Percentiles rank a stretch among this genome's conserved stretches.
phyloP scores from a whole-genome alignment of 768 basidiomycete species.

The Cantharellus cinnabarinus region DNA sequence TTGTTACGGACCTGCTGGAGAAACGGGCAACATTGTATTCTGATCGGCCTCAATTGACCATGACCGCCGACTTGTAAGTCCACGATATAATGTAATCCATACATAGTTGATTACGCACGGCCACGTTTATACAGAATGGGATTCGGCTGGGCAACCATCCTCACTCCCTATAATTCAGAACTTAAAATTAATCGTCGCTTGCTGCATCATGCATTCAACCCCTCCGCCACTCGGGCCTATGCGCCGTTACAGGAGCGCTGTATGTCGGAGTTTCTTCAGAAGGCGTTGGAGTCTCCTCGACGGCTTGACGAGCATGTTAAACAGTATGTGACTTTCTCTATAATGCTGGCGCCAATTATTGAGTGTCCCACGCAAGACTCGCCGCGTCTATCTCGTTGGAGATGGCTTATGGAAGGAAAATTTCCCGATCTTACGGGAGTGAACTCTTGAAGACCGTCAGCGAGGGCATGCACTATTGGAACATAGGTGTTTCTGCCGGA shows the following conservation, averaged over 20 bases:
- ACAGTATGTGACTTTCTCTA: not conserved
- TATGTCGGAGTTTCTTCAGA: not conserved
- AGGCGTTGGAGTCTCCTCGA: not conserved
- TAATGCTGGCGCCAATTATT: too few species aligned
- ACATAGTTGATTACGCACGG: not conserved
- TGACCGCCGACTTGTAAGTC: constrained; percentile 4
- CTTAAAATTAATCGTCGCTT: not conserved
- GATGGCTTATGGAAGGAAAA: not conserved
- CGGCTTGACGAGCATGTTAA: not conserved
- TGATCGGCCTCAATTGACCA: constrained; percentile 9
- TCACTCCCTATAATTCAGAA: not conserved
- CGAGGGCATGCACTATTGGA: not conserved
- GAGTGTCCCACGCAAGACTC: not conserved
- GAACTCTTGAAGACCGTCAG: not conserved
- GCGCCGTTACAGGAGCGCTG: not conserved
- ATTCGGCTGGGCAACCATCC: not conserved
- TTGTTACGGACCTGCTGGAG: constrained; percentile 8
- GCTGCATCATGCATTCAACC: not conserved
- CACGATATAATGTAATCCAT: not conserved
- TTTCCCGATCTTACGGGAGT: not conserved
- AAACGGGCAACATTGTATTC: constrained; percentile 9
- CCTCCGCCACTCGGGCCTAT: not conserved
- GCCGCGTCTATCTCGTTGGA: not conserved
- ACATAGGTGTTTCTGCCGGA: not conserved
- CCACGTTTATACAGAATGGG: not conserved